Evolutionary conservation across 2,329 filamentous ascomycete genomes (phyloP), one percentile per base, ranked within the genome.

Genomic region (Ophiostoma tasmaniense): DNA sequence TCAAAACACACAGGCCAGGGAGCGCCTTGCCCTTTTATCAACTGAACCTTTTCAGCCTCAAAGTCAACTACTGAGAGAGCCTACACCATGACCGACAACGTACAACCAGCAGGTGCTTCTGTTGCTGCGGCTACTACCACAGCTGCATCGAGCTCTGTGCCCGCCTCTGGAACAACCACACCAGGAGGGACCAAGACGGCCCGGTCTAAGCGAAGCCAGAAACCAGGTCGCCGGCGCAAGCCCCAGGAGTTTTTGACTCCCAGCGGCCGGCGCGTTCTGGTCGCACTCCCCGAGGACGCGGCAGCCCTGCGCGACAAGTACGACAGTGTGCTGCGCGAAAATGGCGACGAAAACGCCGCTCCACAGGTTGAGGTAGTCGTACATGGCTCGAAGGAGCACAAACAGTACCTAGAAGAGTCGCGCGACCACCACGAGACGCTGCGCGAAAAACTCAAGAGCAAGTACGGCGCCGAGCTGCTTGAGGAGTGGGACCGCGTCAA

Each of bases 401-500:
- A 76, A 55, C 72, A 75, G 17, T 83, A 82, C 25, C 80, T 89
- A 50, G 77, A 79, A 64, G 74, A 81, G 70, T 80, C 84, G 0
- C 84, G 85, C 71, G 76, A 77, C 33, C 84, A 88, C 72, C 85
- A 88, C 74, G 80, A 84, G 71, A 73, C 76, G 28, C 78, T 78
- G 11, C 80, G 82, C 42, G 78, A 80, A 55, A 75, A 78, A 66
- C 78, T 89, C 35, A 79, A 80, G 42, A 76, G 80, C 67, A 77
- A 81, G 71, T 81, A 87, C 73, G 82, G 81, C 1, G 78, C 81
- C 11, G 77, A 83, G 8, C 85, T 73, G 37, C 66, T 83, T 72
- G 81, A 84, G 37, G 83, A 87, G 72, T 86, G 87, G 76, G 85
- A 88, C 73, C 75, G 80, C 66, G 81, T 87, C 10, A 82, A 84